Base-by-base conservation (phyloP, 768 basidiomycete species). In the Agrocybe praecox region DNA sequence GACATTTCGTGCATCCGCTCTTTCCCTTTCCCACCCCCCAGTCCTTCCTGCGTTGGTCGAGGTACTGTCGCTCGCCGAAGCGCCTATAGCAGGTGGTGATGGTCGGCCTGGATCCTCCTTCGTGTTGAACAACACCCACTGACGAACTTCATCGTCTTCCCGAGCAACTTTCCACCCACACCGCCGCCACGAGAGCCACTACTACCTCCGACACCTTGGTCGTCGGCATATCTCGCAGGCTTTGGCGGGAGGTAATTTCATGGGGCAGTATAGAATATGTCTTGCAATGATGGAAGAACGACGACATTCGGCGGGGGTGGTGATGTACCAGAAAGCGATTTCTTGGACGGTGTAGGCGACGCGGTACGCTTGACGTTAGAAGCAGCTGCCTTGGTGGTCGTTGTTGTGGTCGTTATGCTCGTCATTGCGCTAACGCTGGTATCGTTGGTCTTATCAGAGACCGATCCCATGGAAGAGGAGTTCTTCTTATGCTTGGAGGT, bases 281-380 rank as follows among this genome's bases (percentile, higher is more conserved):
- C 91, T 6, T 79, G 73, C 87, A 95, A 99, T 0, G 89, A 87
- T 0, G 96, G 96, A 5, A 97, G 78, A 10, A 98, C 87, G 36
- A 95, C 82, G 67, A n/a, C n/a, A n/a, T 97, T 97, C 0, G 90
- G 88, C 21, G 78, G 72, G 1, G 90, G 87, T 17, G 79, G 72
- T 1, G 69, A 57, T 48, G 66, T 65, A n/a, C 61, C 44, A 21
- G 58, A 53, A 9, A 19, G 8, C 14, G 46, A 40, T 17, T 42
- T 52, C 22, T 22, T 46, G 7, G 58, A 53, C 2, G 60, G 59
- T 10, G 59, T 51, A 26, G 65, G 57, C 10, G 45, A 53, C 17
- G 57, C 40, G 2, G 46, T 48, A 12, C 57, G 58, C 54, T 47
- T 24, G 52, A 56, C 17, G 62, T 22, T 40, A 21, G 33, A 42